Percentiles rank a stretch among this genome's conserved stretches.
Evolutionary conservation across 805 yeast species (phyloP).

Genomic region (Wickerhamiella sorbophila): DNA sequence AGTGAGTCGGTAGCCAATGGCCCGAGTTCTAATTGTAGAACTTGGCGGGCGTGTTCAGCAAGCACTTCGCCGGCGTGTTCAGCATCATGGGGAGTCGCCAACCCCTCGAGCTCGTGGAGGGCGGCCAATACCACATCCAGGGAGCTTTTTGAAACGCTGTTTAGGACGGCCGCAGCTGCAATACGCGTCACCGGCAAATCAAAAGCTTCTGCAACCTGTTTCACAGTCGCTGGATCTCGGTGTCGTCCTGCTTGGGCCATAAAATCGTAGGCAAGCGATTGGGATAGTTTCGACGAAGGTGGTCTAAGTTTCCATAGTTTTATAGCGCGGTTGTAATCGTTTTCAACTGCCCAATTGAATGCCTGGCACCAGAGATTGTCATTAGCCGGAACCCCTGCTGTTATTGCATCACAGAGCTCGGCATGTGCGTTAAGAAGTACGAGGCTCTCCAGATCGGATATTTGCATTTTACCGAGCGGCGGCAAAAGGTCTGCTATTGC

Average conservation of each 20-base stretch:
- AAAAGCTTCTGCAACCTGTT: neutral
- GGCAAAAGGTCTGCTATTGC: neutral
- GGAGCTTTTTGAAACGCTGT: slow-evolving; percentile 2
- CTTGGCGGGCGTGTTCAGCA: slow-evolving; percentile 2
- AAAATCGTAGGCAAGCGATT: neutral
- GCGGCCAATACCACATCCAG: neutral
- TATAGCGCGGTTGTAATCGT: neutral
- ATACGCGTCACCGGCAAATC: slow-evolving; percentile 6
- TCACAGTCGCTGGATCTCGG: slow-evolving; percentile 3
- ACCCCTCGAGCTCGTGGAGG: neutral
- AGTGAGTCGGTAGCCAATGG: slow-evolving; percentile 7
- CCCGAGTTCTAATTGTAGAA: neutral
- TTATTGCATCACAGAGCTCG: neutral
- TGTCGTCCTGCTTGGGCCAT: slow-evolving; percentile 7
- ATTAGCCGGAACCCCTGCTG: neutral
- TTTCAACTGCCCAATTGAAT: neutral
- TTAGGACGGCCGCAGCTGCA: slow-evolving; percentile 7
- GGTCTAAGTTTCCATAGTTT: neutral
- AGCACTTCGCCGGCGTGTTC: slow-evolving; percentile 10
- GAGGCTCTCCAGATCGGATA: neutral
- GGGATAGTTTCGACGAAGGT: neutral
- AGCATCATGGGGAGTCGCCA: slow-evolving; percentile 4
- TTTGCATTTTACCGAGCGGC: neutral
- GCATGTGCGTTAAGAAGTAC: neutral
- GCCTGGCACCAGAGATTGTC: neutral